These are phyloP conservation scores for Dentipellis sp. DNA, from an alignment of 768 basidiomycete species.

Conservation along the genomic window DNA sequence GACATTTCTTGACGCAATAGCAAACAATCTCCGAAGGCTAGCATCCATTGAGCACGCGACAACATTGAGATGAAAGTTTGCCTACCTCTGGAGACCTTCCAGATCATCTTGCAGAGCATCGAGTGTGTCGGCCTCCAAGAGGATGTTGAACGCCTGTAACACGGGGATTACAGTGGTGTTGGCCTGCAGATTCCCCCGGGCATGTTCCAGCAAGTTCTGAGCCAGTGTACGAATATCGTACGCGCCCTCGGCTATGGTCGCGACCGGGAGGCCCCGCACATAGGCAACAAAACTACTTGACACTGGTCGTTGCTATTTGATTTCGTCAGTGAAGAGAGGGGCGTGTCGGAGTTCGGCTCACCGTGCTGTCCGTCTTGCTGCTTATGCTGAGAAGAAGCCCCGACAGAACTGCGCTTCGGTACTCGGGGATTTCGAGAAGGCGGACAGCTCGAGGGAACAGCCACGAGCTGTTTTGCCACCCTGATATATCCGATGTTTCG, in stretches of 20 bases:
- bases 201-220: slow-evolving; percentile 47
- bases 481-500: slow-evolving; percentile 23
- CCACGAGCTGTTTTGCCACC: slow-evolving; percentile 69
- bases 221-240: slow-evolving; percentile 47
- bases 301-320: slow-evolving; percentile 56
- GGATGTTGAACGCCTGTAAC: slow-evolving; percentile 61
- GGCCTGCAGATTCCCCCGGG: slow-evolving; percentile 40
- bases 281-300: slow-evolving; percentile 53
- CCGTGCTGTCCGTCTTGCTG: slow-evolving; percentile 79
- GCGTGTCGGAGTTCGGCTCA: slow-evolving; percentile 31
- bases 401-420: slow-evolving; percentile 50
- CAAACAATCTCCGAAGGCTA: slow-evolving; percentile 48
- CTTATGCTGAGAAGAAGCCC: slow-evolving; percentile 76
- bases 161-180: slow-evolving; percentile 80
- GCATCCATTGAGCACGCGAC: background rate
- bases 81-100: slow-evolving; percentile 45
- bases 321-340: slow-evolving; percentile 12
- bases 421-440: slow-evolving; percentile 52
- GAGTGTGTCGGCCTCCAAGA: slow-evolving; percentile 64
- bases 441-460: slow-evolving; percentile 67
- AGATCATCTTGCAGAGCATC: slow-evolving; percentile 34
- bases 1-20: slow-evolving; percentile 52
- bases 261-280: slow-evolving; percentile 40
- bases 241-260: slow-evolving; percentile 16
- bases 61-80: background rate